Percentiles rank a stretch among this genome's conserved stretches.
These are phyloP conservation scores for Vaccinium corymbosum DNA, from an alignment of 148 eudicot genomes.

Conservation along the genomic window DNA sequence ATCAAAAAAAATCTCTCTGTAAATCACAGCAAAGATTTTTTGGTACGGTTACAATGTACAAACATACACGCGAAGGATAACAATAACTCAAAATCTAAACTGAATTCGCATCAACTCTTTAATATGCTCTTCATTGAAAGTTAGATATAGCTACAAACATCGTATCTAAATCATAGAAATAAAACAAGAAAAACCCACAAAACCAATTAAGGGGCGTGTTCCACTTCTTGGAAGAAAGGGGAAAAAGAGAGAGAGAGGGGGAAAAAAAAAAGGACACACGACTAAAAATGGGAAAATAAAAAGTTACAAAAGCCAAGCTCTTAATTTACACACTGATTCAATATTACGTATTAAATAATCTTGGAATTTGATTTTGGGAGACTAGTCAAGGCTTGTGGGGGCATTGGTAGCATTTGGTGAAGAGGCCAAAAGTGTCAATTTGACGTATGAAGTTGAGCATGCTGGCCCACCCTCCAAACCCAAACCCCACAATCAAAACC, in stretches of 20 bases:
- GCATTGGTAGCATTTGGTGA: constrained; percentile 87
- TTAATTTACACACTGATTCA: constrained; percentile 38
- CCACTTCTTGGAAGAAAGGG: constrained; percentile 1
- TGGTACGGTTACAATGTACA: no score
- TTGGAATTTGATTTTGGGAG: background rate
- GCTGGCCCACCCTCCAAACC: constrained; percentile 94
- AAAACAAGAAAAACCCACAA: constrained; percentile 10
- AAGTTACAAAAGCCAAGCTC: constrained; percentile 19
- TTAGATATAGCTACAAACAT: background rate
- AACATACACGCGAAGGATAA: background rate
- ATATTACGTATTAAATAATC: constrained; percentile 21
- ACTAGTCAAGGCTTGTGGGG: constrained; percentile 46
- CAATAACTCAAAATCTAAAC: background rate
- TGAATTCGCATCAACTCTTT: background rate
- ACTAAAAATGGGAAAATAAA: constrained; percentile 10
- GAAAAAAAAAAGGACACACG: constrained; percentile 5
- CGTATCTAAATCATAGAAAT: background rate
- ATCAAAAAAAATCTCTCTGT: background rate
- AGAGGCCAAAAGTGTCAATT: constrained; percentile 71
- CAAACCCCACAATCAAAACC: constrained; percentile 79
- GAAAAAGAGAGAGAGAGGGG: background rate
- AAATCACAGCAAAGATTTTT: background rate
- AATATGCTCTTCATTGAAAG: background rate
- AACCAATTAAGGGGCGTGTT: constrained; percentile 3
- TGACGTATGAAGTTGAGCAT: constrained; percentile 66